Base-by-base conservation (phyloP, 176 grass and related monocot genomes). In the Avena eriantha region DNA sequence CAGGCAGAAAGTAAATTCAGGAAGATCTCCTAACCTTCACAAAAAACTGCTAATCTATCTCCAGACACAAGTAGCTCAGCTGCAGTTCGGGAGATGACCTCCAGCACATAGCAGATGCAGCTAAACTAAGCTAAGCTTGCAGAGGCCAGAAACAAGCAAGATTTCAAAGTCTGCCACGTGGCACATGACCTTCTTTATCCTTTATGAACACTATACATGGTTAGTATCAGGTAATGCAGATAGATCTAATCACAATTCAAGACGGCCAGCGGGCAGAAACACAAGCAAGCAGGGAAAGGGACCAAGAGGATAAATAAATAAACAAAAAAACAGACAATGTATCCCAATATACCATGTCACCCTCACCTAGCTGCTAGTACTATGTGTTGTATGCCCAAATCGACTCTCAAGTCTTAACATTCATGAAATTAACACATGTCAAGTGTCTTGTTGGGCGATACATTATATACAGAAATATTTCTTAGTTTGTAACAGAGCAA, bases 161-260 rank as follows among this genome's bases (percentile, higher is more conserved):
- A 35, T 71, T 69, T 8, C 80, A 80, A 41, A 68, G 68, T 11
- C 26, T 80, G 21, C 15, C 81, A 87, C 23, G 36, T 80, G 89
- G 16, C 14, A 35, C 73, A 23, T 15, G 69, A 8, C 36, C 13
- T 51, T 82, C 14, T 80, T 80, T 73, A 31, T 48, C 35, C 22
- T 76, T 76, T 19, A 50, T 60, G 45, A 69, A 19, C 16, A 10
- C 35, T 47, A 49, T 47, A 49, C 24, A 41, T 16, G 41, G 23
- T n/a, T 73, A 57, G 50, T 16, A 49, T 50, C 84, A 76, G 85
- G 58, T 77, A 59, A 46, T 45, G 36, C 61, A 57, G 22, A 72
- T 6, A 69, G 36, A 84, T 84, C 69, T 69, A 85, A 84, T 31
- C 55, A 34, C 59, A 82, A 59, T 45, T 54, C 63, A 86, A 29